phyloP scores from a whole-genome alignment of 345 rosid species.

The Capsella bursapastoris region DNA sequence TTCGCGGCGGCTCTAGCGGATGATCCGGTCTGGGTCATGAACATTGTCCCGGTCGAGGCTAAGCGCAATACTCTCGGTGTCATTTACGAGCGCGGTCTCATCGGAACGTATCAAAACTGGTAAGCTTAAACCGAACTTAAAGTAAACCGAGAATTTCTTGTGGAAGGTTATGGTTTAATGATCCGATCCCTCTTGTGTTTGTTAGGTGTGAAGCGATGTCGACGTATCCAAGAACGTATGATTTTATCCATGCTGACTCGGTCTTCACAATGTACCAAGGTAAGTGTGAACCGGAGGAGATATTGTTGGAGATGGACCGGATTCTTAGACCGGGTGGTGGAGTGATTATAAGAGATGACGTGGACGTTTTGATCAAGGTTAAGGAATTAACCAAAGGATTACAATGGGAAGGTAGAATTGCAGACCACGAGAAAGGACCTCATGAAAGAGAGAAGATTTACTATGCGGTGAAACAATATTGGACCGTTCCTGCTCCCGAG shows the following conservation, averaged over 20 bases:
- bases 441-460: conserved; percentile 77
- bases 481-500: conserved; percentile 59
- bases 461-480: conserved; percentile 75
- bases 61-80: conserved; percentile 73
- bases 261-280: conserved; percentile 69
- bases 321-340: conserved; percentile 85
- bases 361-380: conserved; percentile 66
- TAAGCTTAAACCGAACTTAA: conserved; percentile 33
- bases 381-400: conserved; percentile 63
- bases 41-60: conserved; percentile 70
- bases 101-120: conserved; percentile 96
- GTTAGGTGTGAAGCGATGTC: conserved; percentile 83
- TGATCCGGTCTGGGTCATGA: conserved; percentile 94
- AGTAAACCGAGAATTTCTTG: conserved; percentile 5
- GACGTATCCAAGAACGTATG: conserved; percentile 94
- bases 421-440: conserved; percentile 82
- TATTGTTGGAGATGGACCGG: conserved; percentile 89
- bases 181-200: neutral
- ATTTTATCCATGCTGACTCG: conserved; percentile 81
- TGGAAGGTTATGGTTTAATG: conserved; percentile 4
- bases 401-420: conserved; percentile 82
- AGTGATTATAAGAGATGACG: conserved; percentile 86
- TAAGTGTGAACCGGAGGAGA: conserved; percentile 76
- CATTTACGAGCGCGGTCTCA: conserved; percentile 82
- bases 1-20: conserved; percentile 78